Evolutionary conservation across 1,284 basidiomycete genomes (phyloP).

Genomic region (Boletus semigastroideus): DNA sequence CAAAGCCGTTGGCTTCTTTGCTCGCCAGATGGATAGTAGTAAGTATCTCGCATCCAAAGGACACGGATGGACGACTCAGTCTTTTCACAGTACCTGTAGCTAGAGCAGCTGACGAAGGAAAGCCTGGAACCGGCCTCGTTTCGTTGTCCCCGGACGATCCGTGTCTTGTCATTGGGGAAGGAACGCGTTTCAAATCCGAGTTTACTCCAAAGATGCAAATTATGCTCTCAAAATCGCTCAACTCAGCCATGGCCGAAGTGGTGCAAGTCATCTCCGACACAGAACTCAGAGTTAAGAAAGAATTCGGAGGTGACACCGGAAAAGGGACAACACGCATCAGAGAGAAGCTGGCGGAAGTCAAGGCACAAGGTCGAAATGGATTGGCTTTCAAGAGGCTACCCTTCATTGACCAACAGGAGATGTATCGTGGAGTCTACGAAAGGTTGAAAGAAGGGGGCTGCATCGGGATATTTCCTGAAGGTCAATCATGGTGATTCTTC

Average conservation of each 20-base stretch:
- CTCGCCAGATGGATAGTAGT: conserved; percentile 90
- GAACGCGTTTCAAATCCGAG: conserved; percentile 79
- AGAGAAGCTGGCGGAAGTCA: conserved; percentile 62
- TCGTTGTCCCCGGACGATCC: conserved; percentile 75
- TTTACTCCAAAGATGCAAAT: conserved; percentile 85
- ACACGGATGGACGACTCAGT: conserved; percentile 12
- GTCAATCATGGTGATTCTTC: conserved; percentile 39
- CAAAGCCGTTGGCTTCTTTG: conserved; percentile 80
- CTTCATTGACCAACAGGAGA: conserved; percentile 89
- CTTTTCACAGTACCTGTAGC: conserved; percentile 78
- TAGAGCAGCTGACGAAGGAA: conserved; percentile 89
- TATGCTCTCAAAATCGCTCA: conserved; percentile 82
- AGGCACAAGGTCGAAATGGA: conserved; percentile 55
- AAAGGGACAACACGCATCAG: conserved; percentile 73
- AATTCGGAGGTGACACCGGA: conserved; percentile 82
- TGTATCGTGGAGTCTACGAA: conserved; percentile 94
- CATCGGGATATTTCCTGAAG: conserved; percentile 97
- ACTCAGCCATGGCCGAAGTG: conserved; percentile 81
- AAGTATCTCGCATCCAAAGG: conserved; percentile 37
- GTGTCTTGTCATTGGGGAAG: conserved; percentile 76
- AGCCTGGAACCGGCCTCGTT: conserved; percentile 75
- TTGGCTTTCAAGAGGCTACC: conserved; percentile 79
- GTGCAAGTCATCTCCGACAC: conserved; percentile 90
- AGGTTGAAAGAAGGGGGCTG: conserved; percentile 84
- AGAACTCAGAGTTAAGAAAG: conserved; percentile 80